Conservation (phyloP, 495 filamentous ascomycete species). For the Thermothielavioides terrestris region DNA sequence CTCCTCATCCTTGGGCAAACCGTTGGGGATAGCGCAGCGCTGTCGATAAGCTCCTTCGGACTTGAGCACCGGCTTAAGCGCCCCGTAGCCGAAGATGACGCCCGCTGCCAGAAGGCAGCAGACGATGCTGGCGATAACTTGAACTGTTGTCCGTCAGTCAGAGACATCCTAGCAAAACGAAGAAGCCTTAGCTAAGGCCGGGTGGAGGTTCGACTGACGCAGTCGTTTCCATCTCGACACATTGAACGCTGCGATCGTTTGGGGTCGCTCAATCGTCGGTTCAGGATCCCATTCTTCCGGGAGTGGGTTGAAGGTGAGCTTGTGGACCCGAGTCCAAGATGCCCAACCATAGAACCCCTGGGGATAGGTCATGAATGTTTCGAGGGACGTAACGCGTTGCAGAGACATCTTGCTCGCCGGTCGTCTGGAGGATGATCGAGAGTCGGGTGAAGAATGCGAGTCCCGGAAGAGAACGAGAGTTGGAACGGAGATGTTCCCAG, state of each 20-base stretch:
- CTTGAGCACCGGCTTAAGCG: conserved; percentile 74
- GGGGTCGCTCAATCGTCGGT: conserved; percentile 23
- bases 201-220: too few species aligned
- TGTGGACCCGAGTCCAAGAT: conserved; percentile 34
- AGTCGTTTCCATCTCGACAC: conserved; percentile 56
- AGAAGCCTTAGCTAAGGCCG: background rate
- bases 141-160: conserved; percentile 33
- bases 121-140: conserved; percentile 57
- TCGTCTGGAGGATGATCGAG: too few species aligned
- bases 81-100: conserved; percentile 76
- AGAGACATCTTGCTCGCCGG: too few species aligned
- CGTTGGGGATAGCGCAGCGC: conserved; percentile 40
- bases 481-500: too few species aligned
- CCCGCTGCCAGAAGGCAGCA: conserved; percentile 80
- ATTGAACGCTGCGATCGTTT: conserved; percentile 60
- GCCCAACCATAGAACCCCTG: too few species aligned
- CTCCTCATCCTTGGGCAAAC: conserved; percentile 48
- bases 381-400: conserved; percentile 42
- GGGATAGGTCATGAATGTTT: conserved; percentile 40
- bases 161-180: background rate
- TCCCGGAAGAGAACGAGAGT: background rate
- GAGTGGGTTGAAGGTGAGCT: conserved; percentile 47
- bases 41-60: conserved; percentile 64
- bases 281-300: conserved; percentile 42
- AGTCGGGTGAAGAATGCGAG: too few species aligned